Evolutionary conservation across 139 green algal species (phyloP), one percentile per base, ranked within the genome.

Genomic region (Picochlorum sp.): DNA sequence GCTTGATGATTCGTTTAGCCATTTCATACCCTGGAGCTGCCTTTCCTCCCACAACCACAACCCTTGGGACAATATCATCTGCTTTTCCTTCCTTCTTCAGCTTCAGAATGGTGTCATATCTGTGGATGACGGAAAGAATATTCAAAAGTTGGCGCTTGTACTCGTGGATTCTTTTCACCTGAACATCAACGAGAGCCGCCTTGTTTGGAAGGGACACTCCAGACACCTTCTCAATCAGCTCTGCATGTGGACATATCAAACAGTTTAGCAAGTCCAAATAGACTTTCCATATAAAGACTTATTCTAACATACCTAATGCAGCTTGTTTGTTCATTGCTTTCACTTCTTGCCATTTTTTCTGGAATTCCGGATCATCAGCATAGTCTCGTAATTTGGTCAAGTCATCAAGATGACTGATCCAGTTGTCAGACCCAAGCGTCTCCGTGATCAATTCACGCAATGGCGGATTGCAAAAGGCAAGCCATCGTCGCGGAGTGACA

Each of bases 61-160:
- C 83, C 52, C 94, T 84, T 0, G 90, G 89, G 56, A 97, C 91
- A n/a, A 86, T 71, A 65, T 75, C 73, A 67, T 87, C 63, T 58
- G 84, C 83, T 50, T 89, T 78, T 83, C 98, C 65, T 60, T 85
- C 83, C 2, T 84, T 79, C 15, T 66, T 84, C 88, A 97, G 94
- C 49, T 73, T 75, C 78, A 93, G 94, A 56, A 99, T 88, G 70
- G 85, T 68, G 67, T 96, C 88, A 78, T 96, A 98, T 37, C 87
- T 83, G 60, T 79, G 79, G 65, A 95, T 86, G 71, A 95, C 82
- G 65, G 77, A 83, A 61, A 97, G 77, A 59, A 96, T 68, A 72
- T 97, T 97, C 30, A 97, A 67, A 69, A 91, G 78, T 87, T 99
- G 94, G 55, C 94, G 81, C 89, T 99, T 99, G 88, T 99, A 99